Percentiles rank a stretch among this genome's conserved stretches.
These are phyloP conservation scores for Rutstroemia sydowiana DNA, from an alignment of 2,329 filamentous ascomycete genomes.

Conservation along the genomic window DNA sequence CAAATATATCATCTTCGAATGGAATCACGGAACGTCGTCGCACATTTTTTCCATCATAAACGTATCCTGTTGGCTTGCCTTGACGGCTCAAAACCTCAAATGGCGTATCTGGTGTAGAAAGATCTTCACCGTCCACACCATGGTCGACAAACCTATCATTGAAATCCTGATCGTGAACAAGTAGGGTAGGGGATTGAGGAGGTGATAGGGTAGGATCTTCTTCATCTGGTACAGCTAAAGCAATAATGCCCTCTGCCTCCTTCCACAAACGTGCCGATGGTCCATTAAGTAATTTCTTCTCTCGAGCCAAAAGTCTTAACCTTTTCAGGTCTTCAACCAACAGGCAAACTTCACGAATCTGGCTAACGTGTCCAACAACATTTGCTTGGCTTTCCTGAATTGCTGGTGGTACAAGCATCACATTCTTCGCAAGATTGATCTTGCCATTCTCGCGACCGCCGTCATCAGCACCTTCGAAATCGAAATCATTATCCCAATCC, in stretches of 20 bases:
- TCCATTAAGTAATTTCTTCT: slow-evolving; percentile 58
- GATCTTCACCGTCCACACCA: slow-evolving; percentile 35
- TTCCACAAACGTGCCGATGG: slow-evolving; percentile 59
- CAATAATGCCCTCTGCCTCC: slow-evolving; percentile 81
- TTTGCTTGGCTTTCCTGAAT: slow-evolving; percentile 78
- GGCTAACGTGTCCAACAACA: slow-evolving; percentile 75
- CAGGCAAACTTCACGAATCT: slow-evolving; percentile 72
- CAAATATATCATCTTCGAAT: slow-evolving; percentile 61
- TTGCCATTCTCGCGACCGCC: slow-evolving; percentile 35
- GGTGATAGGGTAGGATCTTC: slow-evolving; percentile 38
- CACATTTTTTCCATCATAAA: slow-evolving; percentile 45
- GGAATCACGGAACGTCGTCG: slow-evolving; percentile 56
- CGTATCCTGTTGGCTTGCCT: slow-evolving; percentile 19
- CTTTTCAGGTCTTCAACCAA: slow-evolving; percentile 79
- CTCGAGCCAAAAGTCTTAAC: slow-evolving; percentile 60
- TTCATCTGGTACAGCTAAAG: slow-evolving; percentile 65
- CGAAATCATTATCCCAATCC: slow-evolving; percentile 87
- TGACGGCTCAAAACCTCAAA: slow-evolving; percentile 32
- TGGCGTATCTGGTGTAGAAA: slow-evolving; percentile 41
- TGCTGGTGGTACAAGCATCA: slow-evolving; percentile 68
- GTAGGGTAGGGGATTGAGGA: slow-evolving; percentile 22
- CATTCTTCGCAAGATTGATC: slow-evolving; percentile 32
- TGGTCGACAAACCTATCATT: slow-evolving; percentile 37
- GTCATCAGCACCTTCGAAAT: slow-evolving; percentile 45
- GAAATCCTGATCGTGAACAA: slow-evolving; percentile 40